A percentile compares a stretch with the other conserved stretches of the same genome.
Evolutionary conservation across 257 asterid species (phyloP).

Genomic region (Nicotiana sylvestris): DNA sequence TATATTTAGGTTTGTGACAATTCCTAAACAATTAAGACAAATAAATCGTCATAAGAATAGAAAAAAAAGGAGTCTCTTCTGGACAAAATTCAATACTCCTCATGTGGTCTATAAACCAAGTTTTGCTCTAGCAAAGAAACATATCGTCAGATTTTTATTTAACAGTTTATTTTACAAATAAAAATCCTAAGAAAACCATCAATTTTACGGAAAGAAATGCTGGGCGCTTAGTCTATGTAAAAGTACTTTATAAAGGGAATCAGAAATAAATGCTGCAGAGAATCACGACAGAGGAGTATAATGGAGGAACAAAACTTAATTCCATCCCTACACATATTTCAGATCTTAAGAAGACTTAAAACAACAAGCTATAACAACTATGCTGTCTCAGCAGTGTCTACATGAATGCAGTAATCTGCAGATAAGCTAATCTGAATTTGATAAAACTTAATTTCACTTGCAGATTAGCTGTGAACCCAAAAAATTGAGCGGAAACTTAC

Average conservation of each 20-base stretch:
- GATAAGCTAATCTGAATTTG: not conserved
- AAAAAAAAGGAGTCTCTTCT: not conserved
- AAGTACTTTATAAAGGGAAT: not conserved
- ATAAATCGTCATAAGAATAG: not conserved
- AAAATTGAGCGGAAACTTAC: slow-evolving; percentile 46
- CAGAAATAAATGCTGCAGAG: not conserved
- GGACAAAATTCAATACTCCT: not conserved
- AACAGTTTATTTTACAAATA: not conserved
- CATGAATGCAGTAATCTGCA: not conserved
- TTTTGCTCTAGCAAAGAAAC: not conserved
- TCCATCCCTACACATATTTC: not conserved
- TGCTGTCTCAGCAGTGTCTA: not conserved
- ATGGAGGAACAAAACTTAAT: not conserved
- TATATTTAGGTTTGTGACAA: not conserved
- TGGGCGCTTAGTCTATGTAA: not conserved
- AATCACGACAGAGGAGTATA: not conserved
- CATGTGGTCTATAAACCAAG: not conserved
- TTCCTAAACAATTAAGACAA: not conserved
- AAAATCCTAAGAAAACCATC: not conserved
- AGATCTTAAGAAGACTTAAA: not conserved
- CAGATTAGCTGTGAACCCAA: not conserved
- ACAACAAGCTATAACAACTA: not conserved
- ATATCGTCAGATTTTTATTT: not conserved
- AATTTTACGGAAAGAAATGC: not conserved
- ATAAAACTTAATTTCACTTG: not conserved